A percentile compares a stretch with the other conserved stretches of the same genome.
These are phyloP conservation scores for Boletus pseudo-olivaceus DNA, from an alignment of 768 basidiomycete species.

Conservation along the genomic window DNA sequence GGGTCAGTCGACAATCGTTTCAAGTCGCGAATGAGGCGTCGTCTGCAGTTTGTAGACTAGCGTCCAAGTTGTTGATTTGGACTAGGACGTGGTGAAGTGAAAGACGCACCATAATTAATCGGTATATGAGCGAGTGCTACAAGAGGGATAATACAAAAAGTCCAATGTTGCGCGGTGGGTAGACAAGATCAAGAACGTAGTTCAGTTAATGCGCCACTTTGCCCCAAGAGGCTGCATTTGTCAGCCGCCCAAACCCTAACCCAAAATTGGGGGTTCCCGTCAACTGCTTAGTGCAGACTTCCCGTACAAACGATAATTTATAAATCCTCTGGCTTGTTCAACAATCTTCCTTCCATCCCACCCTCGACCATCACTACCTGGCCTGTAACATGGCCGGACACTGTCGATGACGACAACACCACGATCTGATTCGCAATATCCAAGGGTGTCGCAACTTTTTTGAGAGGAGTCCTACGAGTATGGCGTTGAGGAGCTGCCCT, in stretches of 20 bases:
- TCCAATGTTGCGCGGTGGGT: neutral
- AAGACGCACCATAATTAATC: constrained; percentile 19
- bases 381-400: constrained; percentile 72
- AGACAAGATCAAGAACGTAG: constrained; percentile 7
- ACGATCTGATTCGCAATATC: constrained; percentile 68
- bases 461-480: constrained; percentile 55
- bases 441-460: constrained; percentile 57
- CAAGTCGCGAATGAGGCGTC: constrained; percentile 97
- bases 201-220: neutral
- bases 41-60: constrained; percentile 90
- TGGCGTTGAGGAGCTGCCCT: neutral
- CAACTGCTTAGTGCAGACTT: too few species aligned
- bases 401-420: constrained; percentile 51
- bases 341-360: constrained; percentile 72
- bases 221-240: constrained; percentile 6
- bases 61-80: neutral
- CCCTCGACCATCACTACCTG: constrained; percentile 70
- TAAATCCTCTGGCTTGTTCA: constrained; percentile 41
- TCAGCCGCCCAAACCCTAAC: constrained; percentile 27
- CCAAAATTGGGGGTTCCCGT: constrained; percentile 9
- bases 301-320: neutral
- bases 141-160: neutral
- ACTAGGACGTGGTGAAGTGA: neutral
- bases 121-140: neutral
- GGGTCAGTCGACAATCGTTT: constrained; percentile 93